These are phyloP conservation scores for Candida quercuum DNA, from an alignment of 805 yeast genomes.

Conservation along the genomic window DNA sequence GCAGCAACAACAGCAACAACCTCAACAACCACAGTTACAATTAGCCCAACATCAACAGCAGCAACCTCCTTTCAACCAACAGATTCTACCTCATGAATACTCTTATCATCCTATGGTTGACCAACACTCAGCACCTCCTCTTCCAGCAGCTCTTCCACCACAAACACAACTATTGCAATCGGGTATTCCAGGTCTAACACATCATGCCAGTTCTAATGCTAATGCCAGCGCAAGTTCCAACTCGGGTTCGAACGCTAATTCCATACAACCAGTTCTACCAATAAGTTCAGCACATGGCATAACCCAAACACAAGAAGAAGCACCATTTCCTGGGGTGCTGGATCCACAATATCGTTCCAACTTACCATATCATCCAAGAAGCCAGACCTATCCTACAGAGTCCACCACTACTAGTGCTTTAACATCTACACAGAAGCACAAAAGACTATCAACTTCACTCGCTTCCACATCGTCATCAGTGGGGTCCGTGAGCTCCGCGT, in stretches of 20 bases:
- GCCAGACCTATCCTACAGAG: constrained; percentile 15
- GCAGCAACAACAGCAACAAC: constrained; percentile 1
- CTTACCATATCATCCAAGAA: constrained; percentile 11
- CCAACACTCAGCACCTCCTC: neutral
- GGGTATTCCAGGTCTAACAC: constrained; percentile 4
- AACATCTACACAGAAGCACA: constrained; percentile 1
- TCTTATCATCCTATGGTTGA: neutral
- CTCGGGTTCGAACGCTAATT: neutral
- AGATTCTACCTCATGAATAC: neutral
- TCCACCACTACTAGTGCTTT: too few species aligned
- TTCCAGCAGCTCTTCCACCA: constrained; percentile 2
- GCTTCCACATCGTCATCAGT: constrained; percentile 13
- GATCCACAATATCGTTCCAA: constrained; percentile 11
- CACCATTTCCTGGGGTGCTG: constrained; percentile 20
- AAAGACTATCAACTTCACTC: constrained; percentile 5
- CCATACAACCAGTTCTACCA: too few species aligned
- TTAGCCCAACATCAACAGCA: neutral
- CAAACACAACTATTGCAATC: constrained; percentile 3
- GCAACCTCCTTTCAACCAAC: neutral
- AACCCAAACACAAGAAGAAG: constrained; percentile 10
- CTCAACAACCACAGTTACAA: neutral
- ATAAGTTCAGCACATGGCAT: too few species aligned
- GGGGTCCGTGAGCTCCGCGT: too few species aligned
- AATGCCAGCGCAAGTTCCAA: neutral
- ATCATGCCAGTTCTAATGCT: constrained; percentile 1